Percentiles rank a stretch among this genome's conserved stretches.
Conservation (phyloP, 2,329 filamentous ascomycete genomes). For the Colletotrichum gigasporum region DNA sequence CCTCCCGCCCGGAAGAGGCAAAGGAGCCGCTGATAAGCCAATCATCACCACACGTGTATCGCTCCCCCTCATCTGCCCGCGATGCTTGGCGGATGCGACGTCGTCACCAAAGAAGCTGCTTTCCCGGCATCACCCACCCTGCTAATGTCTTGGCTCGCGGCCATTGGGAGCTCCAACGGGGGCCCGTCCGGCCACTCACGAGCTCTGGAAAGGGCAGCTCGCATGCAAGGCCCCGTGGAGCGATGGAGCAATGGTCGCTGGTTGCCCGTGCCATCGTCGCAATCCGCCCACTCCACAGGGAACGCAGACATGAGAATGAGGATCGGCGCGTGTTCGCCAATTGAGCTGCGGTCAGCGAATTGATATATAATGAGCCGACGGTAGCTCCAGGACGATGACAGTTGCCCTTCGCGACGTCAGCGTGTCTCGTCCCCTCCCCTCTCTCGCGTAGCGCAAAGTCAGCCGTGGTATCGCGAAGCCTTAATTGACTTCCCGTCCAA, state of each 20-base stretch:
- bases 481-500: conserved; percentile 11
- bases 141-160: conserved; percentile 11
- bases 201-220: not conserved
- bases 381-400: not conserved
- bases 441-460: not conserved
- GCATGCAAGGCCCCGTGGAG: conserved; percentile 2
- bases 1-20: conserved; percentile 15
- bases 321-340: not conserved
- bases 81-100: conserved; percentile 25
- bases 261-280: conserved; percentile 8
- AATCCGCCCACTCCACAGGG: not conserved
- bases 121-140: conserved; percentile 15
- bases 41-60: conserved; percentile 27
- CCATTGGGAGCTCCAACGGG: not conserved
- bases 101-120: conserved; percentile 28
- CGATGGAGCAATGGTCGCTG: not conserved
- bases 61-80: conserved; percentile 10
- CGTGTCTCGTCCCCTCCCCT: not conserved
- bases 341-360: not conserved
- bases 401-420: not conserved
- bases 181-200: conserved; percentile 15
- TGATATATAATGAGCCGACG: conserved; percentile 6
- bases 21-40: conserved; percentile 30
- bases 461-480: conserved; percentile 10
- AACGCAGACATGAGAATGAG: no score